Evolutionary conservation across 805 yeast species (phyloP).

Genomic region (Myxozyma kluyveri): DNA sequence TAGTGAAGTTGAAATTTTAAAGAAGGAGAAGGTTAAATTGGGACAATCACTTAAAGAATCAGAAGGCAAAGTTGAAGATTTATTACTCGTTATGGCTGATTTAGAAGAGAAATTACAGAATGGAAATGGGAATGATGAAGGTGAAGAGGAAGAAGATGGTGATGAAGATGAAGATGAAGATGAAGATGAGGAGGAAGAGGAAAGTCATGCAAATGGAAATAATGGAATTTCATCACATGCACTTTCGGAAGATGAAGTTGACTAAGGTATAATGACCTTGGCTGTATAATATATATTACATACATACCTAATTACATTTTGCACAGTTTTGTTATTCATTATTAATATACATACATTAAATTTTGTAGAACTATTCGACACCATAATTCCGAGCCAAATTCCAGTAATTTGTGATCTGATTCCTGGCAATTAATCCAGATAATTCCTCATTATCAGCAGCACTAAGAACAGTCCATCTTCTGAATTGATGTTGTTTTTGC

Average conservation of each 20-base stretch:
- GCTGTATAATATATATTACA: neutral
- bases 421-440: conserved; percentile 19
- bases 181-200: conserved; percentile 16
- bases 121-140: conserved; percentile 66
- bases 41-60: conserved; percentile 11
- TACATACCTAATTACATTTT: neutral
- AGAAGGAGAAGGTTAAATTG: conserved; percentile 20
- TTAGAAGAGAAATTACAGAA: conserved; percentile 64
- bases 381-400: conserved; percentile 27
- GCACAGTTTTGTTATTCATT: too few relatives aligned
- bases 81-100: conserved; percentile 72
- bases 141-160: conserved; percentile 39
- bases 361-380: neutral
- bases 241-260: conserved; percentile 1
- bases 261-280: neutral
- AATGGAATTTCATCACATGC: too few relatives aligned
- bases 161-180: conserved; percentile 20
- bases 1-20: conserved; percentile 46
- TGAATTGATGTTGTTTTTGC: conserved; percentile 27
- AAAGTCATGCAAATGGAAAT: conserved; percentile 2
- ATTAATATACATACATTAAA: too few relatives aligned
- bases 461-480: conserved; percentile 20
- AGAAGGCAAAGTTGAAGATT: conserved; percentile 58
- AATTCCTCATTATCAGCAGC: conserved; percentile 27
- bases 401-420: conserved; percentile 26